Conservation (phyloP, 331 rosid genomes). For the Telfairia occidentalis region DNA sequence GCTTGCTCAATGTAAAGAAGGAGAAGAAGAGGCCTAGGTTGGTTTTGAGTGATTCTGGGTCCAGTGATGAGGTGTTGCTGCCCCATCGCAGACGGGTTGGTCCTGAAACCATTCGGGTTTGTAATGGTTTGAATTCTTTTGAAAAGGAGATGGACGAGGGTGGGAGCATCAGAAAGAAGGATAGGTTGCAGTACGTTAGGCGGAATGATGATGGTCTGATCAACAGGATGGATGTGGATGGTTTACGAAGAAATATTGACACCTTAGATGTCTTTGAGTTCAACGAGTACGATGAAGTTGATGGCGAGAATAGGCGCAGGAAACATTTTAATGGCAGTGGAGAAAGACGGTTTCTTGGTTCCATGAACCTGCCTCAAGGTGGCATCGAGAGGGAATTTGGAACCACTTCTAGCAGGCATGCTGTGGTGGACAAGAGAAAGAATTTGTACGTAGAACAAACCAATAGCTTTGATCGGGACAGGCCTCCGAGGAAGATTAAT, state of each 20-base stretch:
- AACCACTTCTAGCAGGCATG: slow-evolving; percentile 41
- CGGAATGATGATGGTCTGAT: slow-evolving; percentile 31
- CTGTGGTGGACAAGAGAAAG: slow-evolving; percentile 38
- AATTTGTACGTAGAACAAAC: slow-evolving; percentile 30
- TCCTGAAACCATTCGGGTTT: slow-evolving; percentile 51
- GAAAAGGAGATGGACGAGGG: slow-evolving; percentile 44
- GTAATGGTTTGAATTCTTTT: slow-evolving; percentile 44
- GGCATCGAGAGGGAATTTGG: slow-evolving; percentile 48
- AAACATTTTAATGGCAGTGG: slow-evolving; percentile 39
- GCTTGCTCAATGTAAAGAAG: slow-evolving; percentile 40
- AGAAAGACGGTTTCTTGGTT: slow-evolving; percentile 42
- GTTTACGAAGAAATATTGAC: slow-evolving; percentile 31
- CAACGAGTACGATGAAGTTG: slow-evolving; percentile 55
- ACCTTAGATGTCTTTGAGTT: slow-evolving; percentile 61
- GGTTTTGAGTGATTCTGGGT: slow-evolving; percentile 53
- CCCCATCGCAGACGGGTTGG: slow-evolving; percentile 57
- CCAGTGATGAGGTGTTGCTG: slow-evolving; percentile 52
- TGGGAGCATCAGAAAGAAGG: slow-evolving; percentile 46
- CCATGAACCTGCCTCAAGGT: slow-evolving; percentile 37
- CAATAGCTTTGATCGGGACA: slow-evolving; percentile 29
- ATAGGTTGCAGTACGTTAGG: slow-evolving; percentile 32
- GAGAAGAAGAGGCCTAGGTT: slow-evolving; percentile 44
- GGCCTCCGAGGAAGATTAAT: slow-evolving; percentile 32
- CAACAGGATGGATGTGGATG: slow-evolving; percentile 34
- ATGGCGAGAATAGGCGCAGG: slow-evolving; percentile 35